Percentiles rank a stretch among this genome's conserved stretches.
Conservation (phyloP, 2,329 filamentous ascomycete genomes). For the Colletotrichum simmondsii region DNA sequence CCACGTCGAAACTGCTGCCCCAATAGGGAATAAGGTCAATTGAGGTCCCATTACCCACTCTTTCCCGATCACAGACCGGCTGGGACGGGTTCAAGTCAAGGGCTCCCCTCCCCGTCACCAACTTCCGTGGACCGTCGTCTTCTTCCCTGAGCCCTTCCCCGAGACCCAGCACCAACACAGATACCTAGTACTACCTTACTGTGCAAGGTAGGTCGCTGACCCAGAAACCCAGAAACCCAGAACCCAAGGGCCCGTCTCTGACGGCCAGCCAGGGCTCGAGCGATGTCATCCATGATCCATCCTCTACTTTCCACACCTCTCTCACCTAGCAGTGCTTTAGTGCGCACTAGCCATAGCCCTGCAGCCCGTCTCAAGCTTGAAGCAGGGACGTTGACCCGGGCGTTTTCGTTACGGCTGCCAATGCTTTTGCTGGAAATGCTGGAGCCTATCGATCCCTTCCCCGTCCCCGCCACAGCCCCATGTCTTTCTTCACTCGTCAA, state of each 20-base stretch:
- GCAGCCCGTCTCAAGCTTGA: slow-evolving; percentile 11
- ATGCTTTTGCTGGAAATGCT: slow-evolving; percentile 35
- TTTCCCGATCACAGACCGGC: slow-evolving; percentile 13
- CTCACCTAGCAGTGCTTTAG: background rate
- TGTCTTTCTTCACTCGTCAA: slow-evolving; percentile 28
- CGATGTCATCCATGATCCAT: slow-evolving; percentile 25
- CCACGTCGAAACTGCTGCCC: slow-evolving; percentile 20
- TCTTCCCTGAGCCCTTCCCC: background rate
- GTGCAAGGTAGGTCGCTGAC: too few relatives aligned
- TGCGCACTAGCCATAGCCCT: slow-evolving; percentile 25
- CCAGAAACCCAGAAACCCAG: background rate
- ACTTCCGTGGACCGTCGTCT: background rate
- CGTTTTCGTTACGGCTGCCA: slow-evolving; percentile 22
- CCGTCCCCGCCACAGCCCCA: slow-evolving; percentile 41
- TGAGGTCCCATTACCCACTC: slow-evolving; percentile 10
- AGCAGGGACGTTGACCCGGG: slow-evolving; percentile 32
- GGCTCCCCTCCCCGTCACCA: background rate
- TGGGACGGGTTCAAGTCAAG: background rate
- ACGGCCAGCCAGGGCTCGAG: slow-evolving; percentile 22
- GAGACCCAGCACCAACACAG: background rate
- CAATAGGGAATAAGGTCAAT: slow-evolving; percentile 21
- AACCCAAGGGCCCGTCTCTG: slow-evolving; percentile 15
- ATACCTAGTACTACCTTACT: too few relatives aligned
- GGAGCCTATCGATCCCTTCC: slow-evolving; percentile 44
- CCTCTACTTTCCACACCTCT: slow-evolving; percentile 14